Conservation (phyloP, 2,329 filamentous ascomycete species). For the Trichoderma harzianum region DNA sequence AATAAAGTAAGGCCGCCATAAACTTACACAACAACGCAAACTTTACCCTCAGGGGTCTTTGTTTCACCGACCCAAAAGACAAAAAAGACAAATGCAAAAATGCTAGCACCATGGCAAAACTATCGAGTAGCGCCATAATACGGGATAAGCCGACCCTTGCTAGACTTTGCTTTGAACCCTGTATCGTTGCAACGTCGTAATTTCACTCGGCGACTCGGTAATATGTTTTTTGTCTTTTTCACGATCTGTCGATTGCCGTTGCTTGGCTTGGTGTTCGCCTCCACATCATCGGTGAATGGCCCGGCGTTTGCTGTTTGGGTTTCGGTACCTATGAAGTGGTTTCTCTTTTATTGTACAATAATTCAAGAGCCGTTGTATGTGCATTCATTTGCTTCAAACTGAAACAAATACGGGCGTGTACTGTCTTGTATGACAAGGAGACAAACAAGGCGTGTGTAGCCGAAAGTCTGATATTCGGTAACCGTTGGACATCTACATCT, state of each 20-base stretch:
- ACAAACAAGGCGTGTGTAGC: neutral
- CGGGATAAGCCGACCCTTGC: neutral
- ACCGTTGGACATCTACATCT: neutral
- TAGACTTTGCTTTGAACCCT: neutral
- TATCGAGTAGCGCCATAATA: neutral
- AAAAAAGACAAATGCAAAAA: neutral
- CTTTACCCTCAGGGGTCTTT: neutral
- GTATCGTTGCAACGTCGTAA: constrained; percentile 3
- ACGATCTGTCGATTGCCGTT: neutral
- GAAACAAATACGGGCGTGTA: neutral
- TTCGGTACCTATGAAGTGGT: neutral
- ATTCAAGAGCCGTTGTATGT: neutral
- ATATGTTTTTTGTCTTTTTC: neutral
- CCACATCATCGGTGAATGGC: neutral
- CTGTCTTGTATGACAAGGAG: neutral
- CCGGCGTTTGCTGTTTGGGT: neutral
- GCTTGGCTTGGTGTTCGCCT: too few species aligned
- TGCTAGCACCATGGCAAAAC: neutral
- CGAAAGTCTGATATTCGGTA: neutral
- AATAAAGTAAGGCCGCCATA: neutral
- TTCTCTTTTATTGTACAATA: too few species aligned
- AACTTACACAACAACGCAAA: neutral
- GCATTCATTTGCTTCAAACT: neutral
- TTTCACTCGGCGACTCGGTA: neutral
- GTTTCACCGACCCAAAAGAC: neutral